phyloP scores from a whole-genome alignment of 208 protist species.

The Sergeia podlipaevii region DNA sequence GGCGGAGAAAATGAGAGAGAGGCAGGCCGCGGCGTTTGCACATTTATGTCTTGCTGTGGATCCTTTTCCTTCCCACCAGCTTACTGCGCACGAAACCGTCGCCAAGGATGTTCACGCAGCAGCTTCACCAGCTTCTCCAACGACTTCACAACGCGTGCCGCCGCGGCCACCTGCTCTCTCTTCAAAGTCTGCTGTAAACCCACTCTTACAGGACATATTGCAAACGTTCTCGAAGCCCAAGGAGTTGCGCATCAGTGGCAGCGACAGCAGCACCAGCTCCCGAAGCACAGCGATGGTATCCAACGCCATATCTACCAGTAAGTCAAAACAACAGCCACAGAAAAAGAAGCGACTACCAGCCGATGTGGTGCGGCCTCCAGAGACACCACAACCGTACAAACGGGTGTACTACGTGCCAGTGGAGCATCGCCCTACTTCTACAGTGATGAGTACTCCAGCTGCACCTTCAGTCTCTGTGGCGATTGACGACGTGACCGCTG shows the following conservation, averaged over 20 bases:
- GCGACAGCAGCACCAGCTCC: not conserved
- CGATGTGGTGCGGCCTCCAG: slow-evolving; percentile 32
- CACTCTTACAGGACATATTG: slow-evolving; percentile 45
- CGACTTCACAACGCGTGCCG: not conserved
- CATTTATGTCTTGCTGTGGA: slow-evolving; percentile 27
- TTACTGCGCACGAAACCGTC: too few species aligned
- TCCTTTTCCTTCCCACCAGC: too few species aligned
- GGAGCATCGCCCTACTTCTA: not conserved
- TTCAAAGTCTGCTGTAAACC: slow-evolving; percentile 3
- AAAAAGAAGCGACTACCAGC: slow-evolving; percentile 14
- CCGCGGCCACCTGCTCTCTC: not conserved
- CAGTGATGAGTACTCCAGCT: too few species aligned
- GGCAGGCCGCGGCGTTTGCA: slow-evolving; percentile 17
- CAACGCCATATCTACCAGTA: too few species aligned
- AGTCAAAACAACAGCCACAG: not conserved
- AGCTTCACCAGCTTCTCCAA: not conserved
- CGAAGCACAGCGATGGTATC: not conserved
- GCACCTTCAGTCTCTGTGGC: too few species aligned
- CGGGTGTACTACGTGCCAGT: slow-evolving; percentile 41
- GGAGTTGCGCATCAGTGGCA: not conserved
- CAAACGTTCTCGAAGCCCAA: slow-evolving; percentile 43
- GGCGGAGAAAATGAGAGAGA: slow-evolving; percentile 12
- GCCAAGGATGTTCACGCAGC: not conserved
- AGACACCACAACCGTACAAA: slow-evolving; percentile 35
- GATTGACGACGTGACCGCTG: not conserved